Base-by-base conservation (phyloP, 177 flowering plant genomes). In the Vitis hybrid region DNA sequence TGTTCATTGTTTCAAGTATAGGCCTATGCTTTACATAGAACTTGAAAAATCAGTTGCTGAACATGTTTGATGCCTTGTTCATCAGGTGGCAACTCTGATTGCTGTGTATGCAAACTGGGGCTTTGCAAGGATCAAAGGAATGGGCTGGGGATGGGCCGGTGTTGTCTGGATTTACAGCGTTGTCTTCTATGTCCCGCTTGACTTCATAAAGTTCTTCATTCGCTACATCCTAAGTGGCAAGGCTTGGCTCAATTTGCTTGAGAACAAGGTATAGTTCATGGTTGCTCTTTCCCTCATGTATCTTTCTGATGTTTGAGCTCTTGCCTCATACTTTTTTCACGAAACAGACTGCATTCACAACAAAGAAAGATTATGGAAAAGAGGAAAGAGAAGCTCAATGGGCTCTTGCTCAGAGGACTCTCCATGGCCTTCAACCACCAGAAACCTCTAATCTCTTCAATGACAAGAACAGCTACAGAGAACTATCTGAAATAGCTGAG, bases 81-180 rank as follows among this genome's bases (percentile, higher is more conserved):
- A 52, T 55, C 77, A 88, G 92, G 77, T 88, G 66, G 92, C 92
- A 20, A 88, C 92, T n/a, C 7, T 88, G 51, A 82, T 88, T 39
- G 90, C 90, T 10, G 92, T 88, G 0, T 88, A 88, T 60, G 87
- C 92, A 15, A 70, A 82, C 84, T 88, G 92, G 92, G 82, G 82
- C 16, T 88, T 88, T 56, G 92, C 92, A 18, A 84, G 66, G 62
- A 80, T 88, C 26, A 49, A 81, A 51, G 92, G 92, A 71, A 55
- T 74, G 61, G 90, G 89, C 1, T 88, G 90, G 92, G 92, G 92
- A 71, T 88, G 92, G 92, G 92, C 92, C 6, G 92, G 89, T 10
- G 87, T 86, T 29, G 77, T 88, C 68, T 88, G 92, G 92, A 53
- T 88, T 51, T 88, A 80, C 86, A 88, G 88, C 48, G 12, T 88